Evolutionary conservation across 106 monocot species (phyloP), one percentile per base, ranked within the genome.

Genomic region (Cymbidium sinense): DNA sequence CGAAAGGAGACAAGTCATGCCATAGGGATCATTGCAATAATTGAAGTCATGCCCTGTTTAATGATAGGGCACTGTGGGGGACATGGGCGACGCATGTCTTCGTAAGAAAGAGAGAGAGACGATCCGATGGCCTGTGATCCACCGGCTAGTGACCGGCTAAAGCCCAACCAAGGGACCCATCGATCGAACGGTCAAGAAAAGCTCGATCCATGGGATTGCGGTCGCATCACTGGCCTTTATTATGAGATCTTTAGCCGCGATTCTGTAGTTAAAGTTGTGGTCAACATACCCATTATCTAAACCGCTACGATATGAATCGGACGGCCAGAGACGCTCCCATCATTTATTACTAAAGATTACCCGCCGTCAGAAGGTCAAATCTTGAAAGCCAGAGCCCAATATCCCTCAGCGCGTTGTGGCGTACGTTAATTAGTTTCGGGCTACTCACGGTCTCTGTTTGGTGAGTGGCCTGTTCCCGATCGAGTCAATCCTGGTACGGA

Each of bases 21-120:
- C 37, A 8, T 70, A 34, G 19, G 13, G 13, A 70, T 37, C 71
- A 71, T 71, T 71, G 37, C 71, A 71, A 71, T 71, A 21, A 71
- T 71, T 69, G 69, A 71, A 37, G 37, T 33, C 71, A 71, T 71
- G 71, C 21, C 34, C 71, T 39, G 37, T 71, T 37, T 36, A 71
- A 71, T 71, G 71, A 71, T 71, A 71, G 7, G 71, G n/a, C 67
- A 17, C 19, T 2, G 3, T 1, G 20, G 71, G 71, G n/a, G 34
- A 39, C 37, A 71, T 71, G 71, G 17, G 20, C 71, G 71, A 71
- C 71, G 71, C n/a, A n/a, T 71, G 71, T 39, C n/a, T 71, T 37
- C 71, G 71, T 71, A 39, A 71, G 35, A 71, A 20, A 71, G 37
- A 71, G 69, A 33, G 31, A 58, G 23, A 58, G 25, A 51, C 19